Evolutionary conservation across 768 basidiomycete species (phyloP).

Genomic region (Cystofilobasidium capitatum): DNA sequence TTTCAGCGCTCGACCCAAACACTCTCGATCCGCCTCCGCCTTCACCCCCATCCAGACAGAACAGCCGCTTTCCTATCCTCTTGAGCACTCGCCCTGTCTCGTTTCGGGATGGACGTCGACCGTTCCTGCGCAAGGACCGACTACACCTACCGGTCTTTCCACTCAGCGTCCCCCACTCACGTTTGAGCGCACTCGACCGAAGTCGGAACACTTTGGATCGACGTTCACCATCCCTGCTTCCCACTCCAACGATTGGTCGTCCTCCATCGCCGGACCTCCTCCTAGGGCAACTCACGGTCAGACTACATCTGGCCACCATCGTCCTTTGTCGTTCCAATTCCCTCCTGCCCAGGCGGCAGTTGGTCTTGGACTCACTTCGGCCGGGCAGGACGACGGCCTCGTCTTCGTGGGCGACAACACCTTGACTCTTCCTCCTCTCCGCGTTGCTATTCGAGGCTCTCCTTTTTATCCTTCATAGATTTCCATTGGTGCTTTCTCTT

Average conservation of each 20-base stretch:
- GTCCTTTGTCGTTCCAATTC: no score
- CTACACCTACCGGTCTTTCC: no score
- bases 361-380: not conserved
- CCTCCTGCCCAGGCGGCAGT: not conserved
- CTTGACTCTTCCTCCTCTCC: not conserved
- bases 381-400: not conserved
- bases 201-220: not conserved
- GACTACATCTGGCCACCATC: no score
- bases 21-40: not conserved
- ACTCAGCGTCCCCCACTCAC: not conserved
- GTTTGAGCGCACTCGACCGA: not conserved
- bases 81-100: not conserved
- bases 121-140: no score
- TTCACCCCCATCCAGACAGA: no score
- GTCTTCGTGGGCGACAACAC: not conserved
- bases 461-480: not conserved
- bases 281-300: not conserved
- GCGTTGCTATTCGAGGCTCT: not conserved
- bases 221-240: not conserved
- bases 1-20: not conserved
- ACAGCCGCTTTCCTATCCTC: not conserved
- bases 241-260: not conserved
- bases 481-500: not conserved
- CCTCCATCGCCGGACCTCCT: not conserved
- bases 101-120: not conserved